These are phyloP conservation scores for Fusarium oxysporum DNA, from an alignment of 2,329 filamentous ascomycete species.

Conservation along the genomic window DNA sequence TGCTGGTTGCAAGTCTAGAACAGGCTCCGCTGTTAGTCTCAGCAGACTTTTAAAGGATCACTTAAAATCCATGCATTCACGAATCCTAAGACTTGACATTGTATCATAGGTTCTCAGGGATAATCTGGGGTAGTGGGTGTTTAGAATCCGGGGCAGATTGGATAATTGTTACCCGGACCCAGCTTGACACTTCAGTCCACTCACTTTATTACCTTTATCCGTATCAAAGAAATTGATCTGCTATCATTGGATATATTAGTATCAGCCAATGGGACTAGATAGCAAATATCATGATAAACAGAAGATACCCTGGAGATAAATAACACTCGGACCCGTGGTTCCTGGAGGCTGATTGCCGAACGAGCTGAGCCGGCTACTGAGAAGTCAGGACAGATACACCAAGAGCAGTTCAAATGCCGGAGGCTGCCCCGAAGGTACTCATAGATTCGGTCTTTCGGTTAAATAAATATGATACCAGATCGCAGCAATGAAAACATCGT, in stretches of 20 bases:
- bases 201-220: background rate
- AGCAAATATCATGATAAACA: background rate
- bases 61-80: too few relatives aligned
- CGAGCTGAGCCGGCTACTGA: background rate
- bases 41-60: too few relatives aligned
- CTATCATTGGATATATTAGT: background rate
- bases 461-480: background rate
- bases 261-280: background rate
- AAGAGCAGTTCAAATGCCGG: too few relatives aligned
- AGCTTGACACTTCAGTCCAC: too few relatives aligned
- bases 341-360: background rate
- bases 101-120: too few relatives aligned
- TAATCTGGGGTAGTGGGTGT: too few relatives aligned
- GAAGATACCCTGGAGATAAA: background rate
- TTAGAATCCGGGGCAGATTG: too few relatives aligned
- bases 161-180: too few relatives aligned
- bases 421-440: background rate
- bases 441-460: background rate
- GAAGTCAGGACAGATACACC: background rate
- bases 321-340: background rate
- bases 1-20: too few relatives aligned
- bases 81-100: too few relatives aligned
- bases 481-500: background rate
- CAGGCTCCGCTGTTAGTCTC: too few relatives aligned
- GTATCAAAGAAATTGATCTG: background rate